Base-by-base conservation (phyloP, 495 filamentous ascomycete genomes). In the Penicillium egyptiacum region DNA sequence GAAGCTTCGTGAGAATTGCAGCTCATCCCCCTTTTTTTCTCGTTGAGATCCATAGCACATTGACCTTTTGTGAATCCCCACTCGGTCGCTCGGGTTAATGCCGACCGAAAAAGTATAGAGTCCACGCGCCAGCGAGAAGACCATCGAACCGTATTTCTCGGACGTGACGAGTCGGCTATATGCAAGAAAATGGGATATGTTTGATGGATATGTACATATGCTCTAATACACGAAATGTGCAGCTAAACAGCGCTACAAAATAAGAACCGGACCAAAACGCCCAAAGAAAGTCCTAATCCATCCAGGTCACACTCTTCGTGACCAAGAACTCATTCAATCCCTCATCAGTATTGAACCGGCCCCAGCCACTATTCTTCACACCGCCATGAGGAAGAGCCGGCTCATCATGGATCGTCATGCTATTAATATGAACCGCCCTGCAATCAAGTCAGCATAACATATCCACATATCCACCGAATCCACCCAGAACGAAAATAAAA, bases 321-420 rank as follows among this genome's bases (percentile, higher is more conserved):
- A 83, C 79, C 68, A 92, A 68, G 74, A 92, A 96, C 75, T 96
- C 92, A 41, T 88, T 74, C 47, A 86, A 53, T 1, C 83, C 83
- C 62, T 76, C 76, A 22, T 66, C 68, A 0, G 70, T 75, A 64
- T 83, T 83, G 62, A 86, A 86, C 9, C 83, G 68, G 0, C 91
- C 92, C 75, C 83, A 92, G 4, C 92, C 92, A 61, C 87, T 91
- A 51, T 84, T 82, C 81, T 96, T 96, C 50, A 85, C 83, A 20
- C 91, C 92, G 14, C 92, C 91, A 73, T 95, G 91, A 16, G 91
- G 90, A 48, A 95, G 68, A 19, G 75, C 77, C 2, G 84, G 75
- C 74, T 96, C 91, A 62, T 96, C 92, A 62, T 96, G 90, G 6
- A 96, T 83, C 0, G 85, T 89, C 88, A 92, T 92, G 56, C 77